Conservation (phyloP, 495 filamentous ascomycete species). For the Aspergillus sclerotiicarbonarius region DNA sequence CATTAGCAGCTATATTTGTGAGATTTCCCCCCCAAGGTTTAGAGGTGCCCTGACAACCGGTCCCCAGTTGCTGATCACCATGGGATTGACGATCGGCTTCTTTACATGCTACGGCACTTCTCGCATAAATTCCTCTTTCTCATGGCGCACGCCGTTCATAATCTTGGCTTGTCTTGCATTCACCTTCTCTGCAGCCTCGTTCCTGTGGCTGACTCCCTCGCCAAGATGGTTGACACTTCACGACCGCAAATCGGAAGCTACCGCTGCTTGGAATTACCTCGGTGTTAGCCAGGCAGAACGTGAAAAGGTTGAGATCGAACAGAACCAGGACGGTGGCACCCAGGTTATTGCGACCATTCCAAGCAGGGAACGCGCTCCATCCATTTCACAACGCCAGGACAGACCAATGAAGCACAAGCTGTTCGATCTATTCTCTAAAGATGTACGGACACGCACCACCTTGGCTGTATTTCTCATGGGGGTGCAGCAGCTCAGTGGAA, state of each 20-base stretch:
- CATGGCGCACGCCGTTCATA: slow-evolving; percentile 57
- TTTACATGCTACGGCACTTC: slow-evolving; percentile 63
- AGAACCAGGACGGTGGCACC: slow-evolving; percentile 6
- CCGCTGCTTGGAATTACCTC: slow-evolving; percentile 40
- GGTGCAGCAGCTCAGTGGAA: slow-evolving; percentile 48
- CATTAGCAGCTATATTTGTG: slow-evolving; percentile 51
- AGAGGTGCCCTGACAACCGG: slow-evolving; percentile 54
- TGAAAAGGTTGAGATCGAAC: slow-evolving; percentile 46
- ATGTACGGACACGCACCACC: slow-evolving; percentile 36
- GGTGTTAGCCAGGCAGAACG: slow-evolving; percentile 50
- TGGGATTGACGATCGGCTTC: slow-evolving; percentile 54
- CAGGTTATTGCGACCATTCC: slow-evolving; percentile 8
- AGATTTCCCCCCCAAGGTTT: slow-evolving; percentile 54
- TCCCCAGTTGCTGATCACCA: slow-evolving; percentile 53
- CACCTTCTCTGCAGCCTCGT: slow-evolving; percentile 34
- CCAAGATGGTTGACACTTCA: slow-evolving; percentile 50
- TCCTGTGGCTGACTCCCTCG: slow-evolving; percentile 42
- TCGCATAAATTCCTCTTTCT: slow-evolving; percentile 47
- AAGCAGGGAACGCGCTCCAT: background rate
- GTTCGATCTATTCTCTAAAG: slow-evolving; percentile 39
- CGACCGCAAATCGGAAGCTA: slow-evolving; percentile 35
- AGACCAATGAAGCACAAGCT: slow-evolving; percentile 17
- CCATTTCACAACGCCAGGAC: slow-evolving; percentile 3
- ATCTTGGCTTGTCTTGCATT: slow-evolving; percentile 43
- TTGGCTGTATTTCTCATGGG: slow-evolving; percentile 45